A percentile compares a stretch with the other conserved stretches of the same genome.
Conservation (phyloP, 1,139 yeast genomes). For the Candida neerlandica region DNA sequence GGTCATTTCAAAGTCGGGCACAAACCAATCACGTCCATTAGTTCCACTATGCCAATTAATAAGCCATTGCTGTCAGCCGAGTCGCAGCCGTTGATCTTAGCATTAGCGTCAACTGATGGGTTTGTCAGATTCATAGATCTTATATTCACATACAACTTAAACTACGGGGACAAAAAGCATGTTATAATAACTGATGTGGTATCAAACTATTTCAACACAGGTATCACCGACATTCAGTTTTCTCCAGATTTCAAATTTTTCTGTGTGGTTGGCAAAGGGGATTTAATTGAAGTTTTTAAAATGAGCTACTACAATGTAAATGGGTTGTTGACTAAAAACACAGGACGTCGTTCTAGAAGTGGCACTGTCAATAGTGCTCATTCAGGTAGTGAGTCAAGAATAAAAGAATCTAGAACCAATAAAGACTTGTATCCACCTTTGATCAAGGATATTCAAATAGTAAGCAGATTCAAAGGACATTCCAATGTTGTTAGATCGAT, state of each 20-base stretch:
- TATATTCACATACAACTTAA: conserved; percentile 23
- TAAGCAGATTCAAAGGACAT: conserved; percentile 64
- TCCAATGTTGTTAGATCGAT: conserved; percentile 62
- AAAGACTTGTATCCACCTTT: conserved; percentile 33
- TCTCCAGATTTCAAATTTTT: conserved; percentile 69
- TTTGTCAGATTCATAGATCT: conserved; percentile 60
- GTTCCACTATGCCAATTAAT: conserved; percentile 26
- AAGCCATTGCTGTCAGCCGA: conserved; percentile 12
- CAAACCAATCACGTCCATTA: conserved; percentile 48
- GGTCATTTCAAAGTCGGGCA: conserved; percentile 66
- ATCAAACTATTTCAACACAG: conserved; percentile 68
- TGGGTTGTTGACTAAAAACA: conserved; percentile 29
- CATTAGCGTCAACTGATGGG: conserved; percentile 70
- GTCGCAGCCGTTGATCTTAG: conserved; percentile 48
- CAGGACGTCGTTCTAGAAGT: conserved; percentile 39
- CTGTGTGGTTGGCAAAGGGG: conserved; percentile 59
- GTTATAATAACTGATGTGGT: conserved; percentile 59
- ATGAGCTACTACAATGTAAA: conserved; percentile 44
- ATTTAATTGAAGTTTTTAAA: conserved; percentile 57
- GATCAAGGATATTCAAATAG: conserved; percentile 45
- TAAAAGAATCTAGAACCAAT: background rate
- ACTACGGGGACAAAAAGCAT: conserved; percentile 27
- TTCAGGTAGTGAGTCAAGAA: conserved; percentile 16
- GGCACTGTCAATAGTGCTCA: conserved; percentile 38
- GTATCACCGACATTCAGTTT: conserved; percentile 57